These are phyloP conservation scores for Quercus ilex DNA, from an alignment of 306 rosid genomes.

Conservation along the genomic window DNA sequence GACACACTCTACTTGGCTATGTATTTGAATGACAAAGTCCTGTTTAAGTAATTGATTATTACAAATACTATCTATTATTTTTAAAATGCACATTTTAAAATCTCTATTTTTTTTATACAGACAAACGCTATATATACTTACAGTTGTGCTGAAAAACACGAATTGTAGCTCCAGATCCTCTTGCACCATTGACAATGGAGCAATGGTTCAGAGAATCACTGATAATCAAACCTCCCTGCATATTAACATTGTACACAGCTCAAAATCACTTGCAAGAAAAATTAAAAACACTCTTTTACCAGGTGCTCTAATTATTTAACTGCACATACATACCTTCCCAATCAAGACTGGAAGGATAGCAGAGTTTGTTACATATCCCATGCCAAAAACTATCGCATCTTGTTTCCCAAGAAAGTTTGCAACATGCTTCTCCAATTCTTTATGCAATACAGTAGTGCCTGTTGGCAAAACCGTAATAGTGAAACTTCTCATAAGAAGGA, in stretches of 20 bases:
- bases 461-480: slow-evolving; percentile 2
- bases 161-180: slow-evolving; percentile 86
- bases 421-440: slow-evolving; percentile 62
- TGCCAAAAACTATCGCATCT: slow-evolving; percentile 78
- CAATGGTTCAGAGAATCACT: slow-evolving; percentile 89
- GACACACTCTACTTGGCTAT: no score
- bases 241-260: no score
- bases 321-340: slow-evolving; percentile 49
- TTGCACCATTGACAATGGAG: slow-evolving; percentile 83
- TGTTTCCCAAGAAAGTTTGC: slow-evolving; percentile 72
- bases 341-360: slow-evolving; percentile 76
- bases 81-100: no score
- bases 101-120: no score
- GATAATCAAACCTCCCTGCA: slow-evolving; percentile 78
- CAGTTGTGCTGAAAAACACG: slow-evolving; percentile 86
- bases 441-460: slow-evolving; percentile 70
- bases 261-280: not conserved
- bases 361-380: slow-evolving; percentile 89
- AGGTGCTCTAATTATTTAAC: not conserved
- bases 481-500: not conserved
- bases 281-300: not conserved
- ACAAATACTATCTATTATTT: no score
- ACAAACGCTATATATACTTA: slow-evolving; percentile 12
- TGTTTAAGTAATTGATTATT: no score
- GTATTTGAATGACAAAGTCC: no score